Evolutionary conservation across 1,284 basidiomycete genomes (phyloP), one percentile per base, ranked within the genome.

Genomic region (Leccinum solheimii): DNA sequence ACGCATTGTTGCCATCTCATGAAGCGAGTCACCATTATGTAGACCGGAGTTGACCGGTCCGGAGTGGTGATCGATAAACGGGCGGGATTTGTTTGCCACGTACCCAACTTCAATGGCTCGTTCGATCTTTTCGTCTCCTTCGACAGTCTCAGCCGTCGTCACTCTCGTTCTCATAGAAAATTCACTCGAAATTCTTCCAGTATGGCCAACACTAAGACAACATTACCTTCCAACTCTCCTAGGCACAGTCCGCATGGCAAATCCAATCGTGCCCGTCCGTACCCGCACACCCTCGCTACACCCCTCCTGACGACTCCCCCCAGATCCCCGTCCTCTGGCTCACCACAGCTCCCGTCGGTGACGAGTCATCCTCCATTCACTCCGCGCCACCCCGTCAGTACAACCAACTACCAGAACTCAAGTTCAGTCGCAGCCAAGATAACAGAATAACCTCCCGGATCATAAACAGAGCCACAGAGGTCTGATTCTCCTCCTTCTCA

Each of bases 161-260:
- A 78, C 79, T 54, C 78, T 87, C 55, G 72, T 89, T 64, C 78
- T 89, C 63, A 79, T 89, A 68, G 87, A 89, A 74, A 86, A 87
- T 66, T 87, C 86, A 0, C 72, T 73, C 34, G 70, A 72, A 5
- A 83, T 87, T 78, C 68, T 76, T 27, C 51, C 68, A 19, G 76
- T 80, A 48, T 88, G 87, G 86, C 69, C 78, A 67, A 80, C 84
- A 72, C 78, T 88, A 43, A 77, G 80, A 66, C 79, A 82, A 72
- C 79, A 76, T 34, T 85, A 83, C 70, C 76, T 89, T 32, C 78
- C 77, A 14, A 76, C 74, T n/a, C 72, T 87, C 55, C 76, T 85
- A 57, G 77, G 78, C 51, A 75, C 74, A 49, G 79, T 76, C 64
- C 76, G 76, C 65, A 66, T 70, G 45, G 75, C 71, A 13, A 80